Evolutionary conservation across 2,329 filamentous ascomycete species (phyloP).

Genomic region (Stachybotrys elegans): DNA sequence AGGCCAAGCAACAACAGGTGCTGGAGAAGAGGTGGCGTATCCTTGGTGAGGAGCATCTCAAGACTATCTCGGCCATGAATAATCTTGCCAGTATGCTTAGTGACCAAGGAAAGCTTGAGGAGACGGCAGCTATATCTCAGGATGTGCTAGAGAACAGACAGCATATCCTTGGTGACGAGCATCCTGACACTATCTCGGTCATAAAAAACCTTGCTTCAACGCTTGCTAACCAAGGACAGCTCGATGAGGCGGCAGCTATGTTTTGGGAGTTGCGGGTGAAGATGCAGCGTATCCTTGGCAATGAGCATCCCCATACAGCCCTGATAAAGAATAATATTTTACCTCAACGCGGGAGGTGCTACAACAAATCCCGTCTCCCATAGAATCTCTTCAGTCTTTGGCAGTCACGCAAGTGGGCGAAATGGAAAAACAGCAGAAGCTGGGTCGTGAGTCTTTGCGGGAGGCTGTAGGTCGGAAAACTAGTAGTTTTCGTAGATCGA

Average conservation of each 20-base stretch:
- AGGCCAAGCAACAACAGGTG: no score
- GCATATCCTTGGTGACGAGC: not conserved
- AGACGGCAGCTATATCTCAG: not conserved
- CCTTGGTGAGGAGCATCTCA: not conserved
- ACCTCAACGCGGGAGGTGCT: no score
- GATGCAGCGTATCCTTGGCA: not conserved
- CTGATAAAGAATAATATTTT: no score
- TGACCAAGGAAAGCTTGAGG: not conserved
- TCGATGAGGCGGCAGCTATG: not conserved
- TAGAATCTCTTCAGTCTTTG: no score
- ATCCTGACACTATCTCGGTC: not conserved
- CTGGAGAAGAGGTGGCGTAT: not conserved
- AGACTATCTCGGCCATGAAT: conserved; percentile 1
- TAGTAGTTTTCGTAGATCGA: no score
- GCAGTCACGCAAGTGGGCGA: no score
- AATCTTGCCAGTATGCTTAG: not conserved
- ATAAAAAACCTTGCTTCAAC: not conserved
- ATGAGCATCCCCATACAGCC: no score
- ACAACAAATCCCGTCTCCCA: no score
- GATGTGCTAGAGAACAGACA: not conserved
- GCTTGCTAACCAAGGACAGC: not conserved
- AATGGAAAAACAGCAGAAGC: no score
- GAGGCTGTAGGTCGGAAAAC: no score
- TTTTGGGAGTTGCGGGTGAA: not conserved
- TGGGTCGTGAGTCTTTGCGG: no score